A percentile compares a stretch with the other conserved stretches of the same genome.
phyloP scores from a whole-genome alignment of 192 early-diverging fungal species.

The Diversispora epigaea region DNA sequence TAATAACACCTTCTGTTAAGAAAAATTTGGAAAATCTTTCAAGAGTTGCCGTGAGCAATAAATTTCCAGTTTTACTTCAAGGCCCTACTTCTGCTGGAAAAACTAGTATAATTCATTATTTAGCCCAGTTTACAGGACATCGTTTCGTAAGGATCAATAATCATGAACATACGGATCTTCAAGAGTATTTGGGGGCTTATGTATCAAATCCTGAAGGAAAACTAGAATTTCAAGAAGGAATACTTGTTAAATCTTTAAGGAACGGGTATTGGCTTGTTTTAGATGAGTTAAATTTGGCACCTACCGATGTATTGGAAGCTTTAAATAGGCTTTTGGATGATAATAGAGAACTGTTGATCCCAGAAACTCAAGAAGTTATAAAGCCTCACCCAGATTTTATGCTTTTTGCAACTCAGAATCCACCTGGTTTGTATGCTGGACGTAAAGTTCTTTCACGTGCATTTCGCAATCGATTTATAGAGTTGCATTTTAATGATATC shows the following conservation, averaged over 20 bases:
- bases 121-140: constrained; percentile 90
- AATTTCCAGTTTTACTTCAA: constrained; percentile 95
- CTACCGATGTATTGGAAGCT: constrained; percentile 96
- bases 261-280: constrained; percentile 98
- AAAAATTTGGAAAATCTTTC: constrained; percentile 84
- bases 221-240: constrained; percentile 94
- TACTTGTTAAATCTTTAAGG: constrained; percentile 88
- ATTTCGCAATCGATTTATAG: constrained; percentile 96
- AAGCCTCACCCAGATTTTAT: constrained; percentile 94
- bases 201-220: constrained; percentile 76
- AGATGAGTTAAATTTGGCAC: constrained; percentile 98
- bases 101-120: constrained; percentile 96
- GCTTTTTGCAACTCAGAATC: constrained; percentile 99
- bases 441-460: constrained; percentile 94
- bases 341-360: constrained; percentile 93
- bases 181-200: constrained; percentile 96
- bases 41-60: constrained; percentile 85
- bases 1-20: constrained; percentile 86
- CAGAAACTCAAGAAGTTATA: constrained; percentile 93
- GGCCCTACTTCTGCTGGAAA: constrained; percentile 98
- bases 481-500: constrained; percentile 96
- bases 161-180: constrained; percentile 98
- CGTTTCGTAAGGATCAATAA: constrained; percentile 98
- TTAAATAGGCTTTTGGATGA: constrained; percentile 97
- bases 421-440: constrained; percentile 96